A percentile compares a stretch with the other conserved stretches of the same genome.
Conservation (phyloP, 2,329 filamentous ascomycete species). For the Epichloe sibirici region DNA sequence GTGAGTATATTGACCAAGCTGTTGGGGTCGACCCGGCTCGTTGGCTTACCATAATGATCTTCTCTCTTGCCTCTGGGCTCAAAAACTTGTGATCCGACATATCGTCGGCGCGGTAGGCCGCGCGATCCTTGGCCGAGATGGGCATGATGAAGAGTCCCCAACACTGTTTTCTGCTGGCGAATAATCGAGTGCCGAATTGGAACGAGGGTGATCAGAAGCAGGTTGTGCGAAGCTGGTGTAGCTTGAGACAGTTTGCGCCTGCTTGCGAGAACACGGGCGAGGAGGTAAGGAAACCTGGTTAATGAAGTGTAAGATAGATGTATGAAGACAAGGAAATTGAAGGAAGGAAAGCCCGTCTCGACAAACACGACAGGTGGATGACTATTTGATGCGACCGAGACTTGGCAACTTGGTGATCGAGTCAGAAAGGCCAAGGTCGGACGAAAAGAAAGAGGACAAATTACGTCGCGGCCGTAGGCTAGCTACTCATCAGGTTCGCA, state of each 20-base stretch:
- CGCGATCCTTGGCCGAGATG: slow-evolving; percentile 23
- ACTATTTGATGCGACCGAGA: slow-evolving; percentile 8
- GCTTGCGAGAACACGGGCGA: neutral
- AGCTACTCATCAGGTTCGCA: neutral
- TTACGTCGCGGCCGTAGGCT: slow-evolving; percentile 5
- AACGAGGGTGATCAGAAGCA: neutral
- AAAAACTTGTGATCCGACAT: slow-evolving; percentile 21
- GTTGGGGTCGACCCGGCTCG: neutral
- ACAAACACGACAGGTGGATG: slow-evolving; percentile 9
- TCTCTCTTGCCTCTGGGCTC: slow-evolving; percentile 23
- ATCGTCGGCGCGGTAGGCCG: slow-evolving; percentile 29
- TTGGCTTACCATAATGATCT: slow-evolving; percentile 23
- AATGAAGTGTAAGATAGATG: slow-evolving; percentile 1
- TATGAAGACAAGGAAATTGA: neutral
- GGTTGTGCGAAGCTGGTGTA: neutral
- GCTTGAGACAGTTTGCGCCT: neutral
- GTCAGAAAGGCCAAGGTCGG: neutral
- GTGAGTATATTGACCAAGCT: slow-evolving; percentile 4
- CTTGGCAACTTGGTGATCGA: slow-evolving; percentile 1
- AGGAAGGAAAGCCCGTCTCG: neutral
- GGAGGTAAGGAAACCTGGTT: neutral
- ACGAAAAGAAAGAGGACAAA: neutral
- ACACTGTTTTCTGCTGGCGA: no score
- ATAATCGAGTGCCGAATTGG: neutral
- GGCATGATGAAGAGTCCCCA: slow-evolving; percentile 16